Conservation (phyloP, 768 basidiomycete species). For the Pisolithus albus region DNA sequence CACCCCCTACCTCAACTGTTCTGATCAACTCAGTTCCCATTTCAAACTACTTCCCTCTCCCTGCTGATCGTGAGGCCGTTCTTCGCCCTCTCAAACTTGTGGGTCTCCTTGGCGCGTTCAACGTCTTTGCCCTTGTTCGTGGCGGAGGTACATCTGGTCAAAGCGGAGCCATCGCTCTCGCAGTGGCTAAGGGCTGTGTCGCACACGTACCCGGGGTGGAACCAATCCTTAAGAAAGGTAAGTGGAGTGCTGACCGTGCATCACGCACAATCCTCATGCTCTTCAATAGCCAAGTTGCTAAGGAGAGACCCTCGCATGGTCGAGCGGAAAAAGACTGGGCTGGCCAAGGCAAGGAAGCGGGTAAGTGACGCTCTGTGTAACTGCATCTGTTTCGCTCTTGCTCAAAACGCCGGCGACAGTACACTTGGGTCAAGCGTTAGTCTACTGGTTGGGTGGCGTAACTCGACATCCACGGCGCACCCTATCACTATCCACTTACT, state of each 20-base stretch:
- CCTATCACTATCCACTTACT: not conserved
- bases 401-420: conserved; percentile 36
- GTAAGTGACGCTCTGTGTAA: conserved; percentile 44
- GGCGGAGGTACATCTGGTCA: conserved; percentile 93
- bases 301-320: conserved; percentile 96
- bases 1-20: conserved; percentile 54
- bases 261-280: not conserved
- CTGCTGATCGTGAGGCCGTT: conserved; percentile 73
- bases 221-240: conserved; percentile 67
- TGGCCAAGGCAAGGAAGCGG: conserved; percentile 86
- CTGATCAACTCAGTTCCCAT: conserved; percentile 84
- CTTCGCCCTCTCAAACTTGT: conserved; percentile 80
- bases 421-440: conserved; percentile 96
- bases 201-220: conserved; percentile 64
- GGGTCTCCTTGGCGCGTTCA: conserved; percentile 81
- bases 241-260: conserved; percentile 15
- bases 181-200: conserved; percentile 67
- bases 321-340: conserved; percentile 94
- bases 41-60: conserved; percentile 67
- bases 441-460: not conserved
- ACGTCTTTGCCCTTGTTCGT: conserved; percentile 62
- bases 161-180: conserved; percentile 78
- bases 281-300: conserved; percentile 64
- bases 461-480: not conserved
- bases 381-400: not conserved